Percentiles rank a stretch among this genome's conserved stretches.
Evolutionary conservation across 371 early-diverging fungal genomes (phyloP).

Genomic region (Mortierella sp.): DNA sequence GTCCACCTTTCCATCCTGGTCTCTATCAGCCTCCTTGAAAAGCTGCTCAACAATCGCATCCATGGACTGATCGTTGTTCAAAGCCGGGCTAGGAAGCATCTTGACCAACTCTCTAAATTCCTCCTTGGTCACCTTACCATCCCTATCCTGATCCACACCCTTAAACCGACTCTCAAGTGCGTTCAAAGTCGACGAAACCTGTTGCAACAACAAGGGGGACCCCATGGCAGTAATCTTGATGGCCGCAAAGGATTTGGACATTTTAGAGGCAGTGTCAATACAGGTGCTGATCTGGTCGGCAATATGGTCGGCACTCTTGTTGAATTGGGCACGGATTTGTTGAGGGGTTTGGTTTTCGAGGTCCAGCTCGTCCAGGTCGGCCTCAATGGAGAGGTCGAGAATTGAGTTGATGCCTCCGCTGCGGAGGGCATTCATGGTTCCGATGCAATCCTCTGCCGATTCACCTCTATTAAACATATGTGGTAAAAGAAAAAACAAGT

Average conservation of each 20-base stretch:
- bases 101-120: constrained; percentile 57
- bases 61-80: constrained; percentile 47
- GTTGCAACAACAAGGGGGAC: constrained; percentile 81
- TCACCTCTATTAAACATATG: constrained; percentile 75
- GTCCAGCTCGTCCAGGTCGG: constrained; percentile 80
- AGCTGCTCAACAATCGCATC: constrained; percentile 43
- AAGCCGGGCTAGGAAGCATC: constrained; percentile 56
- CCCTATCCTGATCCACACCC: constrained; percentile 62
- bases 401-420: constrained; percentile 86
- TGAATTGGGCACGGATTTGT: constrained; percentile 53
- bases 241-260: constrained; percentile 83
- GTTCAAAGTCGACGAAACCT: constrained; percentile 73
- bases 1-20: constrained; percentile 70
- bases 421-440: constrained; percentile 84
- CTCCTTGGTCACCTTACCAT: constrained; percentile 62
- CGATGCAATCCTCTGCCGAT: constrained; percentile 85
- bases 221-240: constrained; percentile 92
- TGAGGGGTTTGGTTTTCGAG: constrained; percentile 58
- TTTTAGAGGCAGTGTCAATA: constrained; percentile 77
- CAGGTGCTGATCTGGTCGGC: constrained; percentile 74
- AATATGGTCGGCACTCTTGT: constrained; percentile 74
- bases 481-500: constrained; percentile 3
- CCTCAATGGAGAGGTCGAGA: constrained; percentile 92
- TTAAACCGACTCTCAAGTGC: constrained; percentile 62
- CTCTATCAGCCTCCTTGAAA: constrained; percentile 65